Evolutionary conservation across 257 asterid species (phyloP).

Genomic region (Lavandula angustifolia): DNA sequence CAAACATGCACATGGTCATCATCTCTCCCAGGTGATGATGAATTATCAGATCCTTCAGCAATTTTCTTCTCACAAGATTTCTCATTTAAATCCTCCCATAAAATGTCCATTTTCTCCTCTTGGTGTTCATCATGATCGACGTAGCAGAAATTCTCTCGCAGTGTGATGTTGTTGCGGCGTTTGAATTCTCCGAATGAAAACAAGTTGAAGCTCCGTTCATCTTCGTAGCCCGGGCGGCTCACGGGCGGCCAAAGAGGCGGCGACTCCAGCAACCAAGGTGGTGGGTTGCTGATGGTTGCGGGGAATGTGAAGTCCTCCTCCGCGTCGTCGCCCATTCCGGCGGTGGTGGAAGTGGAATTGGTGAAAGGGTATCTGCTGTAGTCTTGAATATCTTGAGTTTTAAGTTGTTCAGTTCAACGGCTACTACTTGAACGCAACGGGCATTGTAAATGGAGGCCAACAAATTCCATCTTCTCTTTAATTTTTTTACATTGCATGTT

Average conservation of each 20-base stretch:
- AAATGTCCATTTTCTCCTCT: constrained; percentile 38
- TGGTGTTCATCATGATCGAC: constrained; percentile 4
- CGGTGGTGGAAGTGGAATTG: not conserved
- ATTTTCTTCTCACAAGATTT: constrained; percentile 19
- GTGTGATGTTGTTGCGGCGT: too few relatives aligned
- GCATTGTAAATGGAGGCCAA: too few relatives aligned
- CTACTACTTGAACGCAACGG: not conserved
- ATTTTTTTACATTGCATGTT: not conserved
- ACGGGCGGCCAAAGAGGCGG: constrained; percentile 44
- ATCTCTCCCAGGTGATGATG: constrained; percentile 33
- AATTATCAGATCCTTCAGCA: constrained; percentile 11
- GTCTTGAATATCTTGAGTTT: not conserved
- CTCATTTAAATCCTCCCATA: constrained; percentile 50
- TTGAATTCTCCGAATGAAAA: too few relatives aligned
- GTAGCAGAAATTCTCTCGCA: not conserved
- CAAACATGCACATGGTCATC: constrained; percentile 34
- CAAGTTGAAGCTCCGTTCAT: constrained; percentile 19
- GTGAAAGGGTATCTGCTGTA: too few relatives aligned
- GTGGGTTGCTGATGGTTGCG: constrained; percentile 32
- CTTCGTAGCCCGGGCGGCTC: not conserved
- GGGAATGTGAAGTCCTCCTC: constrained; percentile 40
- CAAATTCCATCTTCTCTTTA: too few relatives aligned
- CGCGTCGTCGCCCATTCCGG: constrained; percentile 20
- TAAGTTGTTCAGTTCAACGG: not conserved
- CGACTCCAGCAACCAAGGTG: constrained; percentile 36